Evolutionary conservation across 2,329 filamentous ascomycete genomes (phyloP), one percentile per base, ranked within the genome.

Genomic region (Apiospora marii): DNA sequence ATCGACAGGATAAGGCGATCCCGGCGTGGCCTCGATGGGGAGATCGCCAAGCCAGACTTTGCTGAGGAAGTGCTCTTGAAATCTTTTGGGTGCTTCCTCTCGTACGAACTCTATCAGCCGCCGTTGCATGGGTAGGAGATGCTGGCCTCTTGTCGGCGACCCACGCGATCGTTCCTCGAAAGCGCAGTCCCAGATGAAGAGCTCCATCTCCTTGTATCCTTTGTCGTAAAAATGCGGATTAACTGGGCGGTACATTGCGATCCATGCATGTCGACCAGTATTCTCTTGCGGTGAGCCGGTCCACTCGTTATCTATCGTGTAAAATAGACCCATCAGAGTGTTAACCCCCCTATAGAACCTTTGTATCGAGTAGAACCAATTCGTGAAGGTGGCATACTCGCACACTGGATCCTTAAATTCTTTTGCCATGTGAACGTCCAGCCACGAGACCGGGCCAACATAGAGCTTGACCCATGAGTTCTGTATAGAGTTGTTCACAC

Each of bases 171-270:
- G 80, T 0, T 78, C 74, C 1, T 73, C 75, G 10, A 82, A 80
- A 1, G 78, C 75, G 1, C 81, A 72, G 74, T 91, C 89, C 88
- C 88, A 90, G 51, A 91, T 87, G 7, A 91, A 80, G 16, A 91
- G 75, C 75, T 91, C 88, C 2, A 83, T 82, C 1, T 70, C 69
- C 0, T 1, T 74, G 77, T 81, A 85, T 0, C 78, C 24, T 12
- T 24, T 37, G 1, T 37, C 75, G 30, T 71, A 77, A 0, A 12
- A 19, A 71, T 85, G 81, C 1, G 82, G 79, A n/a, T 85, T 79
- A 5, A 80, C 75, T 0, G 86, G 84, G 14, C 89, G 84, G 72
- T 85, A 84, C 19, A 88, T 76, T 0, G 81, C 86, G 46, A 90
- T 74, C 88, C 88, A 91, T 0, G 89, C 86, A 64, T 85, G 84